Evolutionary conservation across 1,139 yeast genomes (phyloP).

Genomic region (Candida sp.): DNA sequence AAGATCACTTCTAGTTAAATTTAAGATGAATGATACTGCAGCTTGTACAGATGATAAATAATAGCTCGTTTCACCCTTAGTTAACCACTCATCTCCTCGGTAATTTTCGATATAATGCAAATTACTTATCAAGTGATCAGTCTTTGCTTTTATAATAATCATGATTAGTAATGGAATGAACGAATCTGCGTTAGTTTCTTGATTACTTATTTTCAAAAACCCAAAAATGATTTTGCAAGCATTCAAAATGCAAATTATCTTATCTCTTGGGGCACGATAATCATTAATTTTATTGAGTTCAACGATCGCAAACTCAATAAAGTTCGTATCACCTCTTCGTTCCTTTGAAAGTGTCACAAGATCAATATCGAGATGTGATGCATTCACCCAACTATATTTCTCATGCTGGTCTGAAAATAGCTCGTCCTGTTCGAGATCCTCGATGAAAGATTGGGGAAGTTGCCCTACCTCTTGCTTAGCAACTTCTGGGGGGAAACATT

Average conservation of each 20-base stretch:
- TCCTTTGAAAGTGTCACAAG: constrained; percentile 24
- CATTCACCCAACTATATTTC: constrained; percentile 72
- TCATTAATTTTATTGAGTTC: constrained; percentile 76
- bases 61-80: constrained; percentile 82
- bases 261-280: constrained; percentile 93
- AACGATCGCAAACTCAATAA: constrained; percentile 65
- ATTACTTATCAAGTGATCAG: constrained; percentile 66
- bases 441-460: constrained; percentile 20
- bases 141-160: constrained; percentile 68
- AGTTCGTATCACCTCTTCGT: constrained; percentile 39
- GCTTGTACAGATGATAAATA: constrained; percentile 83
- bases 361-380: constrained; percentile 78
- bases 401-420: constrained; percentile 54
- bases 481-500: constrained; percentile 80
- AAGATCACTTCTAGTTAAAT: constrained; percentile 53
- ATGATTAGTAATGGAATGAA: constrained; percentile 85
- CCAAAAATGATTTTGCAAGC: constrained; percentile 93
- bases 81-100: constrained; percentile 66
- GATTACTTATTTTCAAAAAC: constrained; percentile 65
- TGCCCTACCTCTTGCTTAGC: constrained; percentile 46
- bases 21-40: constrained; percentile 73
- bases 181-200: constrained; percentile 84
- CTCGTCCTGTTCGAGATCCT: constrained; percentile 64
- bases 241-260: constrained; percentile 85
- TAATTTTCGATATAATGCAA: constrained; percentile 82